Evolutionary conservation across 176 grass and related monocot genomes (phyloP), one percentile per base, ranked within the genome.

Genomic region (Saccharum officinarum): DNA sequence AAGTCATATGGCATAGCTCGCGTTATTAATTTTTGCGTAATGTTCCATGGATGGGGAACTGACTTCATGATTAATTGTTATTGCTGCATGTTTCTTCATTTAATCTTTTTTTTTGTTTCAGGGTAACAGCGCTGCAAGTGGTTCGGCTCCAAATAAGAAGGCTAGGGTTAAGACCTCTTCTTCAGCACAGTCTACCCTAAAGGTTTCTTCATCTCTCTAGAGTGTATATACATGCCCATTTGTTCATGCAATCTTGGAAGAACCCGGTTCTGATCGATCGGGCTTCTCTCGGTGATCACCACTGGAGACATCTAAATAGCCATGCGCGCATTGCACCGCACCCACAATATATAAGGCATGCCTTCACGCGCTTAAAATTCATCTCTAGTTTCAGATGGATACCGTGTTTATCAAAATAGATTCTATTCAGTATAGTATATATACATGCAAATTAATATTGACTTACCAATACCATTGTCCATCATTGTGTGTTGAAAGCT

Each of bases 91-190:
- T 12, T 77, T 80, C 71, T 49, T 20, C 63, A 66, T 18, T 65
- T 84, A 40, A 46, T 17, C 4, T 79, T 90, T 47, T 44, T 20
- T 7, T 62, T 81, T 76, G 69, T 71, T 83, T 49, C 86, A 97
- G 95, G 83, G 95, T 71, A 97, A 97, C 86, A 94, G 81, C 86
- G 87, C 81, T 42, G 86, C 83, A 87, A 88, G 83, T 49, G 95
- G 89, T 89, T 89, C 95, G 66, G 81, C 84, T 88, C 88, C 87
- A 60, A 97, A 97, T 28, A 28, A 28, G 90, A 97, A 97, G 87
- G 83, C 90, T 89, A 97, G 90, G 95, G 90, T 97, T 97, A 90
- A 92, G 65, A 85, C 79, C 26, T 80, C 92, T 76, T 94, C 94
- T 22, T 91, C 92, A 74, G 88, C 86, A 49, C 92, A 97, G 85